phyloP scores from a whole-genome alignment of 1,139 yeast genomes.

The Lodderomyces parapsilosis region DNA sequence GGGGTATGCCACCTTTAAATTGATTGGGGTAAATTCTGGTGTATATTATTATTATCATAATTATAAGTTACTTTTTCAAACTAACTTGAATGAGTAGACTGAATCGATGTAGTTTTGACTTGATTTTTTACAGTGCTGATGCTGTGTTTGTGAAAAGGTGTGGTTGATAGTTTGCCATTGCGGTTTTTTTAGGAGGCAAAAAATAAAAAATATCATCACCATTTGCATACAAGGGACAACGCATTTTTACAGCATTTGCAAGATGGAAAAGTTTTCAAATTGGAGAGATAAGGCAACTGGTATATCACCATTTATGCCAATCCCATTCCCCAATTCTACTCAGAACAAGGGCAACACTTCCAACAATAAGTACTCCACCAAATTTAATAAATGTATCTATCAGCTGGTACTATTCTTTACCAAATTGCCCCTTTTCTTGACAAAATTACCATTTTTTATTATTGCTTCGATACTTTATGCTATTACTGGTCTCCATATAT shows the following conservation, averaged over 20 bases:
- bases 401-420: constrained; percentile 6
- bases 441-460: constrained; percentile 29
- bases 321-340: constrained; percentile 18
- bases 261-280: constrained; percentile 73
- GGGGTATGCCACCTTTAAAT: neutral
- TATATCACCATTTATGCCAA: constrained; percentile 74
- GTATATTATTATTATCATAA: constrained; percentile 1
- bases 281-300: constrained; percentile 84
- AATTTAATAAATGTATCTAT: constrained; percentile 5
- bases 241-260: neutral
- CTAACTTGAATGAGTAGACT: too few species aligned
- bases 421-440: constrained; percentile 18
- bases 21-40: constrained; percentile 3
- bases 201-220: neutral
- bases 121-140: too few species aligned
- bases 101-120: too few species aligned
- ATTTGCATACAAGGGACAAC: too few species aligned
- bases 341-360: constrained; percentile 4
- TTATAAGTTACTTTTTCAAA: neutral
- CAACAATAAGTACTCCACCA: neutral
- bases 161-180: neutral
- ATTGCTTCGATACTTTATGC: constrained; percentile 17
- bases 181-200: neutral
- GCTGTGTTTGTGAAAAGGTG: too few species aligned
- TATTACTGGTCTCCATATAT: constrained; percentile 18